These are phyloP conservation scores for Oropetium thomaeum DNA, from an alignment of 176 grass and related monocot species.

Conservation along the genomic window DNA sequence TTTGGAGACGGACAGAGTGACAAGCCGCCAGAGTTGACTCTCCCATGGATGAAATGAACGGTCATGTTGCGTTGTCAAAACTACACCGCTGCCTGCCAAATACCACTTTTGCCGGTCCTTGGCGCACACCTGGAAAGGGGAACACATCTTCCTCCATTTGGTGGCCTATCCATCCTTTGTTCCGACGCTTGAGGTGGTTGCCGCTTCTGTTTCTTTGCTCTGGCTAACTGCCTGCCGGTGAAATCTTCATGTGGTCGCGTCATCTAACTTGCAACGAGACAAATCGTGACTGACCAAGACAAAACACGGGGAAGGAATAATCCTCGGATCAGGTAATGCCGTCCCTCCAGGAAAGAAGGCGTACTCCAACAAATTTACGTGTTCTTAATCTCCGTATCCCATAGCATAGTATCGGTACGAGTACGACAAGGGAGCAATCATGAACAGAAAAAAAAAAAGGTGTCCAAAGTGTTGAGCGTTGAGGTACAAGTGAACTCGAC, in stretches of 20 bases:
- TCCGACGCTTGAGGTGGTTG: background rate
- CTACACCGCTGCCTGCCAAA: background rate
- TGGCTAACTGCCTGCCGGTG: background rate
- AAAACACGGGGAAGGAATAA: background rate
- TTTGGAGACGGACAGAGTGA: slow-evolving; percentile 9
- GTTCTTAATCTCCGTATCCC: background rate
- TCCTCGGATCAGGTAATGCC: background rate
- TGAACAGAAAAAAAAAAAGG: background rate
- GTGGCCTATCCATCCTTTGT: background rate
- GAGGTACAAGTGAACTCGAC: background rate
- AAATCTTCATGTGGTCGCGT: background rate
- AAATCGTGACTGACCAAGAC: background rate
- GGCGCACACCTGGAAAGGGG: background rate
- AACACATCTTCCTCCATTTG: background rate
- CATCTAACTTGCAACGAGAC: background rate
- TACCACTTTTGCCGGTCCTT: background rate
- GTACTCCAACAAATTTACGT: background rate
- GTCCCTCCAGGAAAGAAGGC: background rate
- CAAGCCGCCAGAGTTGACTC: slow-evolving; percentile 14
- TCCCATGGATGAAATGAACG: too few species aligned
- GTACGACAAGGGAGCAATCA: background rate
- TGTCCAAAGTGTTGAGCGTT: too few species aligned
- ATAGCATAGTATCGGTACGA: background rate
- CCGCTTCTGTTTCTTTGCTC: background rate
- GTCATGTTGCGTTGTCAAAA: background rate